phyloP scores from a whole-genome alignment of 1,139 yeast genomes.

The Diutina pseudorugosa region DNA sequence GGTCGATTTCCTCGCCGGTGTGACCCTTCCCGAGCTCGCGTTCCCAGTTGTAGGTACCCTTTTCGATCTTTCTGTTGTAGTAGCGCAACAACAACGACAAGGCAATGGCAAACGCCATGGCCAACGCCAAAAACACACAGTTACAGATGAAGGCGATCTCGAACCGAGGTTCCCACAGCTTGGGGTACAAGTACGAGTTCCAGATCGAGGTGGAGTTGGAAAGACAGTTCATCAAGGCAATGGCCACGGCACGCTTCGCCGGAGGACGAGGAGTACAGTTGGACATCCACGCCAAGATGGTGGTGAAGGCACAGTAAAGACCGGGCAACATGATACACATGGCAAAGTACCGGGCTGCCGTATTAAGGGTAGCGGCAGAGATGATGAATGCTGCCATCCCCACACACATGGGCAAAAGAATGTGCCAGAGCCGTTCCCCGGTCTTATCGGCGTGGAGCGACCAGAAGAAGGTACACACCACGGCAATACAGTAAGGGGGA shows the following conservation, averaged over 20 bases:
- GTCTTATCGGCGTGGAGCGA: constrained; percentile 47
- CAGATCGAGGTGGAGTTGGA: constrained; percentile 43
- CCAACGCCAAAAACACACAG: constrained; percentile 31
- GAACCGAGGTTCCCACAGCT: constrained; percentile 30
- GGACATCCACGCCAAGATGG: constrained; percentile 45
- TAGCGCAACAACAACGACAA: constrained; percentile 25
- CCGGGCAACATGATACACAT: constrained; percentile 54
- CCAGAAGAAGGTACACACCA: constrained; percentile 39
- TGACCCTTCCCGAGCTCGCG: constrained; percentile 35
- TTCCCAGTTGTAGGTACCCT: constrained; percentile 41
- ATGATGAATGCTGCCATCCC: constrained; percentile 40
- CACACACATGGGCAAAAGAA: constrained; percentile 29
- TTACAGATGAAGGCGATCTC: constrained; percentile 35
- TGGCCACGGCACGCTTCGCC: constrained; percentile 39
- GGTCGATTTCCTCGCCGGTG: constrained; percentile 30
- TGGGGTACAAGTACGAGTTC: constrained; percentile 39
- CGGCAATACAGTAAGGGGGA: constrained; percentile 48
- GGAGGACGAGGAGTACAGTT: constrained; percentile 34
- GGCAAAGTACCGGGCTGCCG: constrained; percentile 48
- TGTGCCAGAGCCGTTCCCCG: constrained; percentile 46
- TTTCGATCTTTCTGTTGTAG: constrained; percentile 30
- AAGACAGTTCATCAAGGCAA: constrained; percentile 39
- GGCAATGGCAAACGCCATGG: constrained; percentile 26
- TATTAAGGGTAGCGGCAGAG: constrained; percentile 40
- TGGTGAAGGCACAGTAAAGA: constrained; percentile 43